Base-by-base conservation (phyloP, 2,329 filamentous ascomycete genomes). In the Cladophialophora chaetospira region DNA sequence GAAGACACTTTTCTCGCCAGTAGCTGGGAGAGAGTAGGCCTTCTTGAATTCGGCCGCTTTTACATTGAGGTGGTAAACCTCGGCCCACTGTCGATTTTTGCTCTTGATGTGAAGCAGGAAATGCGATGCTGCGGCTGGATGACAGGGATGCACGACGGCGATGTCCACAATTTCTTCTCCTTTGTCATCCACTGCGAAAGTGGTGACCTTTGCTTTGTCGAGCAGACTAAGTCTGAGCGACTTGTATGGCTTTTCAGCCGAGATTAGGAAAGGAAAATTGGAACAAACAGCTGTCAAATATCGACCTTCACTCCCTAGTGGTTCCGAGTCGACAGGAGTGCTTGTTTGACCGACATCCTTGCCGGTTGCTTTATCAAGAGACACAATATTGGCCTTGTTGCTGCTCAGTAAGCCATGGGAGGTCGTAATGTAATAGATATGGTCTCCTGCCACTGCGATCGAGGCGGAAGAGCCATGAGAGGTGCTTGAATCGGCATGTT, bases 81-180 rank as follows among this genome's bases (percentile, higher is more conserved):
- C 88, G 2, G 88, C 93, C 77, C 88, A 90, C 69, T 92, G 89
- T 15, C 85, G 85, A 2, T 77, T 77, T 31, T 78, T 78, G 0
- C 89, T 89, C 65, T 86, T 81, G 65, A 85, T 91, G 65, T 96
- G 89, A 4, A 96, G 88, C 28, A 97, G 77, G 75, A 97, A 95
- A 75, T 96, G 91, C 33, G 90, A 80, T 43, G 85, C 79, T 3
- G 89, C 87, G 67, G 88, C 88, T 26, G 84, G 75, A 53, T 87
- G 79, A 63, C 86, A 85, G 13, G 91, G 88, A 1, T 89, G 88
- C 68, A 95, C 89, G 19, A 96, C 78, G 2, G 74, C 72, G 43
- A 88, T 77, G 17, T 77, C 75, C 53, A 85, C 79, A 49, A 89
- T 70, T 4, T 73, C 70, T 44, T 74, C 71, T 6, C 70, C 72